A percentile compares a stretch with the other conserved stretches of the same genome.
These are phyloP conservation scores for Anisodus acutangulus DNA, from an alignment of 257 asterid genomes.

Conservation along the genomic window DNA sequence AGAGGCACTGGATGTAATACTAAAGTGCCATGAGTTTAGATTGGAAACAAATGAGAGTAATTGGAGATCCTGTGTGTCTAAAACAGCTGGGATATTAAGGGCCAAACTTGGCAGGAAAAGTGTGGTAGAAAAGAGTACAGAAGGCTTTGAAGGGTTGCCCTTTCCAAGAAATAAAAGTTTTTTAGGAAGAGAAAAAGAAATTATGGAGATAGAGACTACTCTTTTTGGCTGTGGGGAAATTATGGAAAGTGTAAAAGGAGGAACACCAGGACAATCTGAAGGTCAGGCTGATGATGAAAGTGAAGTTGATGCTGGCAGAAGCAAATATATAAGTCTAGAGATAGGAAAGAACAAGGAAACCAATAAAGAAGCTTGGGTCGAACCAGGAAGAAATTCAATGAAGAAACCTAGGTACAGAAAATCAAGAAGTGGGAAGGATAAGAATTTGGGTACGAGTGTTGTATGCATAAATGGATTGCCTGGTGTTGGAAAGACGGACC, in stretches of 20 bases:
- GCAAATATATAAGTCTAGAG: slow-evolving; percentile 58
- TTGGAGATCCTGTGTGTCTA: slow-evolving; percentile 71
- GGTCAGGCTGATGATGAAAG: slow-evolving; percentile 63
- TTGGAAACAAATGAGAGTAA: slow-evolving; percentile 71
- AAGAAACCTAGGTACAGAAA: slow-evolving; percentile 60
- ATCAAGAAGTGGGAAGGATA: slow-evolving; percentile 59
- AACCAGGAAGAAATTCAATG: slow-evolving; percentile 60
- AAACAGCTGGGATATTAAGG: slow-evolving; percentile 60
- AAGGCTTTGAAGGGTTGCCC: slow-evolving; percentile 62
- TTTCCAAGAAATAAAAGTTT: slow-evolving; percentile 66
- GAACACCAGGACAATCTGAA: slow-evolving; percentile 53
- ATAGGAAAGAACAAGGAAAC: slow-evolving; percentile 66
- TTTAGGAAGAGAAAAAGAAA: slow-evolving; percentile 75
- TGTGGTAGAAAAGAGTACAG: slow-evolving; percentile 54
- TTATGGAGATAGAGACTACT: slow-evolving; percentile 66
- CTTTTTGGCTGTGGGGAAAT: slow-evolving; percentile 50
- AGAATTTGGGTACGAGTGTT: slow-evolving; percentile 55
- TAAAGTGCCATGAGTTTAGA: slow-evolving; percentile 59
- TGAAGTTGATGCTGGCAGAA: slow-evolving; percentile 48
- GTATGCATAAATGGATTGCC: slow-evolving; percentile 73
- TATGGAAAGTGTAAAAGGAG: slow-evolving; percentile 43
- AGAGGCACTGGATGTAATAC: slow-evolving; percentile 71
- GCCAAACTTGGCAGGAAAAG: slow-evolving; percentile 85
- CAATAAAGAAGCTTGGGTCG: slow-evolving; percentile 71
- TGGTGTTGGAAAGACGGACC: slow-evolving; percentile 84